Base-by-base conservation (phyloP, 2,329 filamentous ascomycete species). In the Podosphaera xanthii region DNA sequence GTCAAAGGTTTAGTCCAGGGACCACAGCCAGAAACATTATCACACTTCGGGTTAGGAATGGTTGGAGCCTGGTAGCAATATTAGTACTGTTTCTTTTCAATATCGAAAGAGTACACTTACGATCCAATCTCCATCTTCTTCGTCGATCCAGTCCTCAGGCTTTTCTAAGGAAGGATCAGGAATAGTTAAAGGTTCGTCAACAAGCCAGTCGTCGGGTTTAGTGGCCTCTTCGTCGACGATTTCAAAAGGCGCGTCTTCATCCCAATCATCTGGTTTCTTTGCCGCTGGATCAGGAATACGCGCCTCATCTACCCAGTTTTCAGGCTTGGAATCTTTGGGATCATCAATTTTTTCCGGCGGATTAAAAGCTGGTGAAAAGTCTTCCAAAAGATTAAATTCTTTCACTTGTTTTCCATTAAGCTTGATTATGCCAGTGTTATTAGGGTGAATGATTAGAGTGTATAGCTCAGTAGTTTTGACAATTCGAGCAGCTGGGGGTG, bases 111-210 rank as follows among this genome's bases (percentile, higher is more conserved):
- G 40, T 60, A 53, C 55, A 54, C 59, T 59, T 40, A 62, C 76
- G 65, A 94, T 73, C 89, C 90, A 98, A 77, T 98, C 92, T 72
- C 92, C 92, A 72, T 98, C 92, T 77, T 98, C 92, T 77, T 98
- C 92, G 61, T 98, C 91, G 75, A 96, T 91, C 92, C 92, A 98
- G 72, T 97, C 92, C 75, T 95, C 90, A 63, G 92, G 92, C 84
- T 97, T 98, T 77, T 87, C 78, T 58, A 91, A 89, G 76, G 95
- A 89, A 59, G 92, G 92, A 76, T 98, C 92, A 60, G 90, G 80
- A 62, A 97, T 77, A 65, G 81, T 86, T 63, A 79, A 74, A 64
- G 90, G 81, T 77, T 97, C 92, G 63, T 89, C 77, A 72, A 89
- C 91, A 63, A 98, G 84, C 92, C 92, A 98, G 75, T 97, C 92